A percentile compares a stretch with the other conserved stretches of the same genome.
Conservation (phyloP, 1,139 yeast genomes). For the Kodamaea fungicola region DNA sequence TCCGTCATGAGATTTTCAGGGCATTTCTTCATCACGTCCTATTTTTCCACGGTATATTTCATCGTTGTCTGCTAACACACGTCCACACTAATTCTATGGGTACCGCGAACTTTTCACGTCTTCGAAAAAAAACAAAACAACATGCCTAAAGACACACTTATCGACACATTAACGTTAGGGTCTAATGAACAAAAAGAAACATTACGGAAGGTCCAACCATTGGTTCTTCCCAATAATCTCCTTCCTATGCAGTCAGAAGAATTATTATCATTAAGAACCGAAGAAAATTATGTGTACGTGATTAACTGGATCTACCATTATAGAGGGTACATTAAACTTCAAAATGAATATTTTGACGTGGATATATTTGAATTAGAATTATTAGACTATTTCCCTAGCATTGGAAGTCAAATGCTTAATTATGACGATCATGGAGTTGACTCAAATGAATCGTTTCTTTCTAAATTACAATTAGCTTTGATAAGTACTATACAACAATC, state of each 20-base stretch:
- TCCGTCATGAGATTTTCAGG: too few species aligned
- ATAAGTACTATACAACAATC: slow-evolving; percentile 32
- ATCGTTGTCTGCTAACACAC: too few species aligned
- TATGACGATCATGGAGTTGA: slow-evolving; percentile 5
- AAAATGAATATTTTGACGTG: slow-evolving; percentile 48
- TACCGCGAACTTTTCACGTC: too few species aligned
- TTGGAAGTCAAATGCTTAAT: slow-evolving; percentile 5
- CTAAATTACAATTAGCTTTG: slow-evolving; percentile 39
- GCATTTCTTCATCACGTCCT: too few species aligned
- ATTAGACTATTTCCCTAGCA: slow-evolving; percentile 26
- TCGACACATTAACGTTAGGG: slow-evolving; percentile 20
- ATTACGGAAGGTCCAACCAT: slow-evolving; percentile 28
- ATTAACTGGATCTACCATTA: slow-evolving; percentile 50
- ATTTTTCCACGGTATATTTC: too few species aligned
- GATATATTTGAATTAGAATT: slow-evolving; percentile 56
- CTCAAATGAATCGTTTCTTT: slow-evolving; percentile 25
- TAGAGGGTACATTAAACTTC: slow-evolving; percentile 42
- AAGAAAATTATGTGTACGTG: slow-evolving; percentile 40
- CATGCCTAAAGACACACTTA: neutral
- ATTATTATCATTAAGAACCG: slow-evolving; percentile 21
- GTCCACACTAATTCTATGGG: too few species aligned
- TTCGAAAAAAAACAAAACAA: neutral
- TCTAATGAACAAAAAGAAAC: slow-evolving; percentile 23
- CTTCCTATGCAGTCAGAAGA: slow-evolving; percentile 9
- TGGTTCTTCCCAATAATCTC: slow-evolving; percentile 23